These are phyloP conservation scores for Nemophila menziesii DNA, from an alignment of 257 asterid genomes.

Conservation along the genomic window DNA sequence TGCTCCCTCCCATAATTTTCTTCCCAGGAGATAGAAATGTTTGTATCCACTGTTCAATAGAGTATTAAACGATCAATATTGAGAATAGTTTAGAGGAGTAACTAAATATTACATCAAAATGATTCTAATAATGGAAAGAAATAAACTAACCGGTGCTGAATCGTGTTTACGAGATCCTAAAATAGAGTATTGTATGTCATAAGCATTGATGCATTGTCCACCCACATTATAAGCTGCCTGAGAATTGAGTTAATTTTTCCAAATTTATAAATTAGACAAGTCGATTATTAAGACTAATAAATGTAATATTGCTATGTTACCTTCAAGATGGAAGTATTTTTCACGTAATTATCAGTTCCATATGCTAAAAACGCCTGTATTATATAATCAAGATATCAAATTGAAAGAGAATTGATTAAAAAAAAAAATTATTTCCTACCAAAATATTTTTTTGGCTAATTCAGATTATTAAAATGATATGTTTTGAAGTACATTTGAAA, in stretches of 20 bases:
- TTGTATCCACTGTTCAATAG: constrained; percentile 62
- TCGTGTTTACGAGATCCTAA: constrained; percentile 73
- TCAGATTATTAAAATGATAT: not conserved
- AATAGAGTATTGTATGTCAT: constrained; percentile 61
- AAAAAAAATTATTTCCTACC: not conserved
- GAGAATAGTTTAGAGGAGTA: not conserved
- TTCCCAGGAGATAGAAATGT: constrained; percentile 64
- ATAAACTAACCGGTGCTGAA: constrained; percentile 53
- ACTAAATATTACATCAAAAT: not conserved
- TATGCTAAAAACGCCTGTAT: constrained; percentile 87
- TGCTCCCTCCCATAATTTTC: constrained; percentile 40
- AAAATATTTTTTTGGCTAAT: not conserved
- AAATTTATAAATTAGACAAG: constrained; percentile 6
- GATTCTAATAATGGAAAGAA: constrained; percentile 6
- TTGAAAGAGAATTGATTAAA: not conserved
- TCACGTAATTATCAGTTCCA: constrained; percentile 64
- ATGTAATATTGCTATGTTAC: constrained; percentile 20
- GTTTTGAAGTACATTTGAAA: not conserved
- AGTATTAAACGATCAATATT: constrained; percentile 3
- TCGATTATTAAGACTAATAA: constrained; percentile 1
- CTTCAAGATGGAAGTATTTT: constrained; percentile 53
- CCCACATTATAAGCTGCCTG: constrained; percentile 90
- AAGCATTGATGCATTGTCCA: constrained; percentile 71
- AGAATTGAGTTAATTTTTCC: not conserved
- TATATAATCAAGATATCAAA: constrained; percentile 2